phyloP scores from a whole-genome alignment of 192 early-diverging fungal genomes.

The Backusella psychrophila region DNA sequence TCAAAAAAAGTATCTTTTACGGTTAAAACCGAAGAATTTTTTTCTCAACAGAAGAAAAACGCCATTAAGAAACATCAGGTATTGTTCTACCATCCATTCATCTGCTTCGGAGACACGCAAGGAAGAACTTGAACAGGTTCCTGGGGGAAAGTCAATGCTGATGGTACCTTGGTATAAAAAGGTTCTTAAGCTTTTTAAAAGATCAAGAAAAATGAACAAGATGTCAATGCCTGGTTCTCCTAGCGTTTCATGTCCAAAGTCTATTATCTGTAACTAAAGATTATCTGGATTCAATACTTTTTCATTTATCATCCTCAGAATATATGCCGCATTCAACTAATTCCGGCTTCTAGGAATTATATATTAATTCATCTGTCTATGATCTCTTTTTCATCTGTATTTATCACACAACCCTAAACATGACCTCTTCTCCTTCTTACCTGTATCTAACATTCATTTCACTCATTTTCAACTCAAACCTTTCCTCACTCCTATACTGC shows the following conservation, averaged over 20 bases:
- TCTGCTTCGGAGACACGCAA: neutral
- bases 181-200: neutral
- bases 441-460: constrained; percentile 1
- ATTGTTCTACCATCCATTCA: neutral
- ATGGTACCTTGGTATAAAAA: neutral
- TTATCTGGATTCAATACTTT: neutral
- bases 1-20: neutral
- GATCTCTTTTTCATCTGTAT: neutral
- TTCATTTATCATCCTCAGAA: neutral
- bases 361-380: neutral
- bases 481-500: neutral
- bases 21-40: neutral
- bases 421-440: neutral
- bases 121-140: neutral
- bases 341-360: neutral
- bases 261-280: neutral
- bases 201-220: neutral
- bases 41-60: neutral
- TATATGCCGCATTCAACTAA: neutral
- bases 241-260: neutral
- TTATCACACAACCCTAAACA: neutral
- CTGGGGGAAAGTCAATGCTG: neutral
- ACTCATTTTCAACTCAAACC: neutral
- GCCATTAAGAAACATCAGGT: neutral
- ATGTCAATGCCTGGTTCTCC: neutral